Conservation (phyloP, 176 grass and related monocot species). For the Oryza nivara region DNA sequence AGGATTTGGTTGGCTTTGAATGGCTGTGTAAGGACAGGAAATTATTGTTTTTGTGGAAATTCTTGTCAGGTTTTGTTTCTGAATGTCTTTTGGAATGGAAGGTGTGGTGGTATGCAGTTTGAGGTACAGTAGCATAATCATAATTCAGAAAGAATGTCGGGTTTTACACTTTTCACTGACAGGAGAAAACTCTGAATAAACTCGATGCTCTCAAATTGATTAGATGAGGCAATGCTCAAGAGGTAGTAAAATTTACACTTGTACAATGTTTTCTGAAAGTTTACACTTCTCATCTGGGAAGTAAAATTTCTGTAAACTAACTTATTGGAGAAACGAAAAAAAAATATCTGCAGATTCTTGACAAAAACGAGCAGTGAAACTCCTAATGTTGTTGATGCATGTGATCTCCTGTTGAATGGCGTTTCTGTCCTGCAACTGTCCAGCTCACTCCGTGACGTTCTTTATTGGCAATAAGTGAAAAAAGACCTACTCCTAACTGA, state of each 20-base stretch:
- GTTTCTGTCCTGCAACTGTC: background rate
- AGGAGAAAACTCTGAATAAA: background rate
- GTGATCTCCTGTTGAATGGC: background rate
- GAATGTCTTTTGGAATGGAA: background rate
- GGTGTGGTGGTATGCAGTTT: background rate
- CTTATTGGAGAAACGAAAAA: background rate
- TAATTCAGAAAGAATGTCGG: background rate
- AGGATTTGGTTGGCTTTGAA: background rate
- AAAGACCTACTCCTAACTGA: no score
- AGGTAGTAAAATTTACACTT: background rate
- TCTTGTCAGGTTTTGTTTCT: background rate
- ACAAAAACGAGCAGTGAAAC: background rate
- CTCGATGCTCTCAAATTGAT: background rate
- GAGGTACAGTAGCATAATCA: background rate
- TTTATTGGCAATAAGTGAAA: background rate
- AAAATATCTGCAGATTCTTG: background rate
- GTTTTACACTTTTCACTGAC: background rate
- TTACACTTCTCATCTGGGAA: constrained; percentile 10
- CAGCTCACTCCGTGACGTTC: background rate
- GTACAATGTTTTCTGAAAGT: background rate
- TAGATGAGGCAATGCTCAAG: background rate
- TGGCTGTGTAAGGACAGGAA: background rate
- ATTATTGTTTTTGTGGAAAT: background rate
- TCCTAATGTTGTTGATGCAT: background rate
- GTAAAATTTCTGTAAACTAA: background rate